Base-by-base conservation (phyloP, 176 grass and related monocot species). In the Metroxylon sagu region DNA sequence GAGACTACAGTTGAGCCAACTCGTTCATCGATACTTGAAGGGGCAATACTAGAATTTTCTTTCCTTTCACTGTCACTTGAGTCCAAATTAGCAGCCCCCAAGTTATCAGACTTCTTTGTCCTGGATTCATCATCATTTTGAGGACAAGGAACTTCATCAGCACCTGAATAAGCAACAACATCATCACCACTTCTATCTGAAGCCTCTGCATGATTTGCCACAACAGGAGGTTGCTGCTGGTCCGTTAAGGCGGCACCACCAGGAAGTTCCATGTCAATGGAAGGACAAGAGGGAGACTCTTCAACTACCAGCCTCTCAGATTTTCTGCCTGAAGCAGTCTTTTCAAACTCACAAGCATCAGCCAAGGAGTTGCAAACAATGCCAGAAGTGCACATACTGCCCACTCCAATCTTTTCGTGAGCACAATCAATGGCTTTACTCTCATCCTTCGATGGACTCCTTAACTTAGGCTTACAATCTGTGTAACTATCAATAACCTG, bases 41-140 rank as follows among this genome's bases (percentile, higher is more conserved):
- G 27, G 35, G 7, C 18, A 27, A 39, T 57, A 55, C 6, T 58
- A 56, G 19, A 21, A 5, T 79, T 55, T 29, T 67, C 79, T 50
- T 71, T 68, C 68, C 52, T 82, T 52, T 78, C 31, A 3, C 54
- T 60, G 49, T 66, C 57, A 52, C 68, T 81, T 29, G 39, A 21
- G 18, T 50, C 48, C 3, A 18, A 18, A 16, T 50, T 66, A 74
- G 30, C 18, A 29, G 19, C 19, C 30, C 18, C 64, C 16, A 54
- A 60, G 17, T 18, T 52, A 75, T 75, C 70, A 70, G 28, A 19
- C 25, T 56, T 63, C 60, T 71, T 68, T 6, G 19, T 50, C 23
- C 54, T 39, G 3, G 29, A 63, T 5, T 39, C 61, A 17, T 54
- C 25, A 25, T 16, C 53, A 53, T 49, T 43, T 55, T 59, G 16